Evolutionary conservation across 2,329 filamentous ascomycete species (phyloP).

Genomic region (Talaromyces piceae): DNA sequence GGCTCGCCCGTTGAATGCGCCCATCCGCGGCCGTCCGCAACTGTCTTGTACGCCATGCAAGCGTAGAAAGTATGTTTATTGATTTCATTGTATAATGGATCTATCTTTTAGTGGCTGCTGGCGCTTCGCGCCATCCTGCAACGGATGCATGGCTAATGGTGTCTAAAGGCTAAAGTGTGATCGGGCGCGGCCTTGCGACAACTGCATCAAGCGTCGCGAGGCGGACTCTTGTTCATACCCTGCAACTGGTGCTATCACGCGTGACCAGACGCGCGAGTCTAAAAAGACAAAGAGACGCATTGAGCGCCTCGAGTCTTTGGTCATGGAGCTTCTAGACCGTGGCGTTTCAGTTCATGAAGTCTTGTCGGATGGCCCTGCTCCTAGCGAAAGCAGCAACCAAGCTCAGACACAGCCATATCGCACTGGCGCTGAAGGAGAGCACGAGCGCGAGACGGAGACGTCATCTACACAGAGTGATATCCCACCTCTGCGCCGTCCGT

Average conservation of each 20-base stretch:
- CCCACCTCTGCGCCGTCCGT: conserved; percentile 4
- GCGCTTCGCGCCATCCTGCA: too few relatives aligned
- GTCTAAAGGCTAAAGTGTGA: conserved; percentile 10
- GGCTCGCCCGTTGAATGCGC: conserved; percentile 4
- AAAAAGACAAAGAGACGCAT: conserved; percentile 12
- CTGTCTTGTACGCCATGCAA: conserved; percentile 12
- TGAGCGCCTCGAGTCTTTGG: conserved; percentile 10
- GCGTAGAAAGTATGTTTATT: conserved; percentile 11
- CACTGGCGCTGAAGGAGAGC: not conserved
- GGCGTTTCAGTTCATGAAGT: not conserved
- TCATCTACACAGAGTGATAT: not conserved
- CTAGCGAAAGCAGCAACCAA: conserved; percentile 4
- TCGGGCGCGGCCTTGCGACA: conserved; percentile 10
- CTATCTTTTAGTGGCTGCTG: too few relatives aligned
- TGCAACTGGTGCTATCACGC: conserved; percentile 4
- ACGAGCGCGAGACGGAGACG: not conserved
- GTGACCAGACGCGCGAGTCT: conserved; percentile 11
- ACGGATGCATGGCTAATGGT: not conserved
- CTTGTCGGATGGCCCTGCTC: conserved; percentile 4
- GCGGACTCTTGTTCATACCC: conserved; percentile 10
- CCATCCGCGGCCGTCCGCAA: conserved; percentile 9
- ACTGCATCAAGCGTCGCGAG: conserved; percentile 11
- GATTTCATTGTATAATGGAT: too few relatives aligned
- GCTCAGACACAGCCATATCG: conserved; percentile 2
- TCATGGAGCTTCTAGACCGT: conserved; percentile 10